Evolutionary conservation across 345 rosid genomes (phyloP).

Genomic region (Gynandropsis gynandra): DNA sequence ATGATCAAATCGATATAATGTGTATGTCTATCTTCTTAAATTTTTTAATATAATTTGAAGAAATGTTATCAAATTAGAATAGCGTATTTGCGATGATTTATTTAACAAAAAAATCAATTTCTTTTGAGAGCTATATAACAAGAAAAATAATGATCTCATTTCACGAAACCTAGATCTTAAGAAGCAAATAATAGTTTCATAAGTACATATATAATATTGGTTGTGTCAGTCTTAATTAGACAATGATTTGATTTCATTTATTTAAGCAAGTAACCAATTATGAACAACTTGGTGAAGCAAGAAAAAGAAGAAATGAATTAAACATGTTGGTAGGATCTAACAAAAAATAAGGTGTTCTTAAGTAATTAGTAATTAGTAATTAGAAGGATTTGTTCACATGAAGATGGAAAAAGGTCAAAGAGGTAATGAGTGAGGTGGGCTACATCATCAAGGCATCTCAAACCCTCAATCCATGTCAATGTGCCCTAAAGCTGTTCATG

Average conservation of each 20-base stretch:
- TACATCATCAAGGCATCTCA: too few relatives aligned
- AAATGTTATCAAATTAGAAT: too few relatives aligned
- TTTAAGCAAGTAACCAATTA: slow-evolving; percentile 24
- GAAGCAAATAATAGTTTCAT: not conserved
- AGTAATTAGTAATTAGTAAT: too few relatives aligned
- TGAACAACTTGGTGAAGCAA: slow-evolving; percentile 27
- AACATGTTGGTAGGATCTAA: not conserved
- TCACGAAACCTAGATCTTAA: too few relatives aligned
- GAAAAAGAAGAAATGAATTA: not conserved
- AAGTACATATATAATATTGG: not conserved
- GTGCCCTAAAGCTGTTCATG: slow-evolving; percentile 35
- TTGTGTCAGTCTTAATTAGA: slow-evolving; percentile 5
- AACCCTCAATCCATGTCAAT: slow-evolving; percentile 30
- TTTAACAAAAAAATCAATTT: too few relatives aligned
- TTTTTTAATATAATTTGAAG: too few relatives aligned
- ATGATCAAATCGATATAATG: too few relatives aligned
- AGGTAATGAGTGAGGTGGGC: slow-evolving; percentile 30
- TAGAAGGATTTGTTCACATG: slow-evolving; percentile 7
- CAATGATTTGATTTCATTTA: slow-evolving; percentile 22
- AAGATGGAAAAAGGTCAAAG: slow-evolving; percentile 17
- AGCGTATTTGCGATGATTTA: slow-evolving; percentile 9
- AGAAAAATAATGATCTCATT: too few relatives aligned
- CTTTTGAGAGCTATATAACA: too few relatives aligned
- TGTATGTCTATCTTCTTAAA: too few relatives aligned
- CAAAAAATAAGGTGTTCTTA: too few relatives aligned